Evolutionary conservation across 768 basidiomycete genomes (phyloP).

Genomic region (Lanmaoa pseudosensibilis): DNA sequence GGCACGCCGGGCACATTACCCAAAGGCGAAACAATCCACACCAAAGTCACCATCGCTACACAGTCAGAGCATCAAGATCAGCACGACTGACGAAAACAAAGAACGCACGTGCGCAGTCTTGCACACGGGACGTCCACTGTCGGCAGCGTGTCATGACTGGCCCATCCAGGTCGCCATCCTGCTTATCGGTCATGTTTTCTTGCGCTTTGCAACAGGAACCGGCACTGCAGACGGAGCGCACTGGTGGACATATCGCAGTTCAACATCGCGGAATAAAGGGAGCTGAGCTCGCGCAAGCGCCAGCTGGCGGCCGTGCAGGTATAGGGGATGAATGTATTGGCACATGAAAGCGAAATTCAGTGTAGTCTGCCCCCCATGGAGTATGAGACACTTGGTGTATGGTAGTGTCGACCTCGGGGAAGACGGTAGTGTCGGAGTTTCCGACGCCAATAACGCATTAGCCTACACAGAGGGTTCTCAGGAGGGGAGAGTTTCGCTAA

Average conservation of each 20-base stretch:
- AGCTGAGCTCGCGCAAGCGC: background rate
- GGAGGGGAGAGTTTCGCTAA: too few relatives aligned
- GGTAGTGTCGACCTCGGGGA: background rate
- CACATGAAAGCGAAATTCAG: background rate
- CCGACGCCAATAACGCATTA: too few relatives aligned
- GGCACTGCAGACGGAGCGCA: too few relatives aligned
- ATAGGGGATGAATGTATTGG: background rate
- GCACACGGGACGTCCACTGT: background rate
- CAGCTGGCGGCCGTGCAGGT: background rate
- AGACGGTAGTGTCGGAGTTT: too few relatives aligned
- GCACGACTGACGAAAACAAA: too few relatives aligned
- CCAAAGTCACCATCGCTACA: background rate
- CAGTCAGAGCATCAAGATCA: background rate
- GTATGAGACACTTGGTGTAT: background rate
- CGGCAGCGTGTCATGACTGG: too few relatives aligned
- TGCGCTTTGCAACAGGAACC: background rate
- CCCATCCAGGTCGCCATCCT: background rate
- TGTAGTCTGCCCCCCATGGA: background rate
- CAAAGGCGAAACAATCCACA: background rate
- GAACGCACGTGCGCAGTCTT: background rate
- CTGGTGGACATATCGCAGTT: background rate
- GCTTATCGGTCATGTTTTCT: too few relatives aligned
- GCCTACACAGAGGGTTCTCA: too few relatives aligned
- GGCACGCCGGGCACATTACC: background rate
- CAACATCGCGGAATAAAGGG: too few relatives aligned